Evolutionary conservation across 495 filamentous ascomycete genomes (phyloP).

Genomic region (Collariella sp.): DNA sequence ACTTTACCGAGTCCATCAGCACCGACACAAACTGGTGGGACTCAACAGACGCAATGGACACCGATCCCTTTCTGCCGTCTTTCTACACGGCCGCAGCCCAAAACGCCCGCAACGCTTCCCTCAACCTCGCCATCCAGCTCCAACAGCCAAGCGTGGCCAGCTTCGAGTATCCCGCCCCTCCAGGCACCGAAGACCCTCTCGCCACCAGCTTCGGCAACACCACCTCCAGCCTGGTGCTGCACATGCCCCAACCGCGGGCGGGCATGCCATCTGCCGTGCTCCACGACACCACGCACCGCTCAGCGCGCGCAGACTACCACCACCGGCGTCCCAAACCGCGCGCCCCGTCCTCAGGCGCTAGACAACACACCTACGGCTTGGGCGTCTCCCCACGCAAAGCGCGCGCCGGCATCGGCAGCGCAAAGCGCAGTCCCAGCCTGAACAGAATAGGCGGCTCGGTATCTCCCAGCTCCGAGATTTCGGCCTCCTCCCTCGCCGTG

Average conservation of each 20-base stretch:
- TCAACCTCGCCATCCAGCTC: slow-evolving; percentile 13
- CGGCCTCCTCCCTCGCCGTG: slow-evolving; percentile 11
- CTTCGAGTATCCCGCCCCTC: slow-evolving; percentile 23
- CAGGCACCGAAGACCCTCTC: slow-evolving; percentile 8
- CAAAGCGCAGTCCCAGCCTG: neutral
- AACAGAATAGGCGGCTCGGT: neutral
- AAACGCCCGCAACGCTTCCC: neutral
- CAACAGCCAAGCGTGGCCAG: neutral
- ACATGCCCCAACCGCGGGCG: slow-evolving; percentile 24
- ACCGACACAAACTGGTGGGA: slow-evolving; percentile 27
- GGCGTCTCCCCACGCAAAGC: slow-evolving; percentile 32
- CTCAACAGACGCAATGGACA: slow-evolving; percentile 18
- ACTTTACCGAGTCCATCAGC: neutral
- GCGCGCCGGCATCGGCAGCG: slow-evolving; percentile 22
- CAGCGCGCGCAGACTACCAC: slow-evolving; percentile 5
- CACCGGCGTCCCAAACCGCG: slow-evolving; percentile 31
- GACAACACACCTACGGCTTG: slow-evolving; percentile 25
- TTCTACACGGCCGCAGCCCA: neutral
- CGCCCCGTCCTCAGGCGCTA: slow-evolving; percentile 36
- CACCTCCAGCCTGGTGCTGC: slow-evolving; percentile 31
- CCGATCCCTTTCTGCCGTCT: neutral
- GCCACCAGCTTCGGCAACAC: slow-evolving; percentile 19
- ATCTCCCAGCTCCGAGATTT: neutral
- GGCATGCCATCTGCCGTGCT: slow-evolving; percentile 4
- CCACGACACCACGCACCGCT: slow-evolving; percentile 7